Percentiles rank a stretch among this genome's conserved stretches.
phyloP scores from a whole-genome alignment of 2,329 filamentous ascomycete species.

The Fusarium redolens region DNA sequence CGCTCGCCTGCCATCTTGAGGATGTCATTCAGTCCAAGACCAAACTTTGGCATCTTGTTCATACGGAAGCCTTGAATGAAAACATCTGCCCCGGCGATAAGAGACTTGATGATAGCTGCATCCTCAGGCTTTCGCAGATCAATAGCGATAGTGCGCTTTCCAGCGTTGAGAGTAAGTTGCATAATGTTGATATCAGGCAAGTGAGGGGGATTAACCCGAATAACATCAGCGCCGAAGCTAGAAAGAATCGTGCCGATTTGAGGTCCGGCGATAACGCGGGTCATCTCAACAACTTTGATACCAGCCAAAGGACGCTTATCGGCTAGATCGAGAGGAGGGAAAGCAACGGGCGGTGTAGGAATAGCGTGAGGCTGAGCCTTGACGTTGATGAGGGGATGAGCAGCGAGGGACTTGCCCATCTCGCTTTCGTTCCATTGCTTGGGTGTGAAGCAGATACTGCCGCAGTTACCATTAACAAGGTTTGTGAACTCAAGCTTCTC shows the following conservation, averaged over 20 bases:
- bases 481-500: constrained; percentile 20
- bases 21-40: constrained; percentile 10
- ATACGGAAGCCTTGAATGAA: constrained; percentile 22
- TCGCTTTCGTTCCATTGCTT: constrained; percentile 29
- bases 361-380: constrained; percentile 9
- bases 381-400: constrained; percentile 11
- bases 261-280: constrained; percentile 17
- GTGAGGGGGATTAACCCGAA: constrained; percentile 10
- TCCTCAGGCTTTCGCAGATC: constrained; percentile 13
- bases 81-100: constrained; percentile 6
- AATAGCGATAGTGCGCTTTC: constrained; percentile 23
- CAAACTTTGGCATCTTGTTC: constrained; percentile 29
- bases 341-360: background rate
- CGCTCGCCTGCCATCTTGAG: constrained; percentile 49
- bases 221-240: constrained; percentile 16
- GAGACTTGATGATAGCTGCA: constrained; percentile 4
- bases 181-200: constrained; percentile 17
- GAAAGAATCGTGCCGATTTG: constrained; percentile 16
- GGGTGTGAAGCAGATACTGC: constrained; percentile 6
- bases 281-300: constrained; percentile 21
- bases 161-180: constrained; percentile 19
- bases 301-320: constrained; percentile 6
- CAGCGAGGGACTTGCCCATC: constrained; percentile 19
- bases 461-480: constrained; percentile 13
- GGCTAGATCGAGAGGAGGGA: background rate